Evolutionary conservation across 352 stramenopile genomes (phyloP), one percentile per base, ranked within the genome.

Genomic region (Phytopythium mirpurense): DNA sequence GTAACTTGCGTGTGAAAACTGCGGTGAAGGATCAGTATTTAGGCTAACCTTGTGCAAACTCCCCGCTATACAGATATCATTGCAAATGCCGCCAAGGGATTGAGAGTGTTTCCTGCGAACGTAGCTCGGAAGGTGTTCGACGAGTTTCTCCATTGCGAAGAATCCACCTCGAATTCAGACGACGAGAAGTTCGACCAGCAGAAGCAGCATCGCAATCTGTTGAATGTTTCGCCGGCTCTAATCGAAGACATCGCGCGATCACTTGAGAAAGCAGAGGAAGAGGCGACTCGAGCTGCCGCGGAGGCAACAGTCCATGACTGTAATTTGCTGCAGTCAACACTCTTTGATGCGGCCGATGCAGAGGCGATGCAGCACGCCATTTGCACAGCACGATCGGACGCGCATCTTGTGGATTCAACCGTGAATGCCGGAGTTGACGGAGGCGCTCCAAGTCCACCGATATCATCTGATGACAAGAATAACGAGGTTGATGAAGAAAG

Each of bases 341-440:
- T 85, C 12, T 87, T 85, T 56, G 76, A 85, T 56, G 62, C 73
- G 19, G 73, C 69, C 0, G 74, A 87, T 55, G 75, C 61, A 37
- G 76, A 87, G 44, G 57, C 68, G 15, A 83, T 79, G 49, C 73
- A 87, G 47, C 62, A 62, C 56, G 62, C 63, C 15, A 49, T 74
- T 15, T 72, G 48, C 42, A 31, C 42, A 15, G 23, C 40, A 7
- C 40, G 40, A 19, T 31, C 40, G 2, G 23, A 10, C 19, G 40
- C 54, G 52, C 49, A 26, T 15, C 19, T 52, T 2, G 18, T 55
- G 5, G 15, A 1, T 5, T 15, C 51, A 19, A 26, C 54, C 19
- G 21, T 3, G 35, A 2, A 10, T 12, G 46, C 11, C 5, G 26
- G 53, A 40, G 53, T 59, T 24, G 42, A 62, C 48, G 56, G 61